A percentile compares a stretch with the other conserved stretches of the same genome.
These are phyloP conservation scores for Clausena lansium DNA, from an alignment of 345 rosid genomes.

Conservation along the genomic window DNA sequence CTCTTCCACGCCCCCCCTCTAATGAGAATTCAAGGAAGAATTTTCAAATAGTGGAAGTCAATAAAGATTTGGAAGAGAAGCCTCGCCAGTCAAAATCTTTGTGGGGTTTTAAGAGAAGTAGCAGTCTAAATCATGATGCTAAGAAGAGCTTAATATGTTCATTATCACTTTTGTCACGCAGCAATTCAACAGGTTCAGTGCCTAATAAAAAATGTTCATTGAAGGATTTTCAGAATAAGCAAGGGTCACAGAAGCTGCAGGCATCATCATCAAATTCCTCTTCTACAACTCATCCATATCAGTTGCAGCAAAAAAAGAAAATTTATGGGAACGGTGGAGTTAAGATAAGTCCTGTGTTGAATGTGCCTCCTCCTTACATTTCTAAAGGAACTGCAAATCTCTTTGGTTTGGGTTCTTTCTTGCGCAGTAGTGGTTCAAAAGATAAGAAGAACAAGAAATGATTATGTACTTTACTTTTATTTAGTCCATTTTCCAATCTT, in stretches of 20 bases:
- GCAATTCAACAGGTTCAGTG: slow-evolving; percentile 69
- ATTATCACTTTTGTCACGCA: slow-evolving; percentile 58
- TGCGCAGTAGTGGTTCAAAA: slow-evolving; percentile 42
- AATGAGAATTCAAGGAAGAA: slow-evolving; percentile 26
- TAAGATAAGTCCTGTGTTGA: slow-evolving; percentile 56
- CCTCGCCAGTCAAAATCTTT: slow-evolving; percentile 47
- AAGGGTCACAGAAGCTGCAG: slow-evolving; percentile 35
- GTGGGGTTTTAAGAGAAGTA: slow-evolving; percentile 81
- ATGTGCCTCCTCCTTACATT: slow-evolving; percentile 59
- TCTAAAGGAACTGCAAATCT: slow-evolving; percentile 44
- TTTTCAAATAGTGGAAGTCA: slow-evolving; percentile 1
- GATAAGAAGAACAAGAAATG: slow-evolving; percentile 51
- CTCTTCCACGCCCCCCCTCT: slow-evolving; percentile 29
- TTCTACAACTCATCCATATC: slow-evolving; percentile 12
- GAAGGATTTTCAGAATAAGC: slow-evolving; percentile 37
- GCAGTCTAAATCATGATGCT: slow-evolving; percentile 56
- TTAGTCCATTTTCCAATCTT: neutral
- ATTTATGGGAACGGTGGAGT: slow-evolving; percentile 38
- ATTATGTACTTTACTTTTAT: neutral
- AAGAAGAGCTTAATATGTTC: slow-evolving; percentile 56
- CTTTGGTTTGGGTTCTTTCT: slow-evolving; percentile 59
- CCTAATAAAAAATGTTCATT: slow-evolving; percentile 26
- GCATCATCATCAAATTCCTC: slow-evolving; percentile 29
- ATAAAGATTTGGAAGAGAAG: slow-evolving; percentile 32
- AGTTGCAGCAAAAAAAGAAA: slow-evolving; percentile 44